Base-by-base conservation (phyloP, 495 filamentous ascomycete species). In the Aspergillus avenaceus region DNA sequence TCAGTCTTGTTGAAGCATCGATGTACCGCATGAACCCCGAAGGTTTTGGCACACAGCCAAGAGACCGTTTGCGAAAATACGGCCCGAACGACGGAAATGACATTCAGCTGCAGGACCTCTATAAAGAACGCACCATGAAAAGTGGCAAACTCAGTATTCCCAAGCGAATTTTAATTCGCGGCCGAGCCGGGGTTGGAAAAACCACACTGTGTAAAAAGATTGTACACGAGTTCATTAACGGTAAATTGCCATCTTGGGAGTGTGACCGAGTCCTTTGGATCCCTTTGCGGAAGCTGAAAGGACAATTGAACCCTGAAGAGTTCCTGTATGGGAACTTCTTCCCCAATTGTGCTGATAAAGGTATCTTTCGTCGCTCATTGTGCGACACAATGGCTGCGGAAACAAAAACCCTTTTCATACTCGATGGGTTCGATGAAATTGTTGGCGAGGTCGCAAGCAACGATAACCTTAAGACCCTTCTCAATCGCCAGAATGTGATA, bases 171-270 rank as follows among this genome's bases (percentile, higher is more conserved):
- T 46, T 72, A 42, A 75, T 75, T 45, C 60, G 61, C 18, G 72
- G 72, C 44, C 67, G 55, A 4, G 65, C 72, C 7, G 72, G 72
- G 31, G 63, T 72, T 7, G 70, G 70, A 11, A 75, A 75, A 55
- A 73, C 70, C 37, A 73, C 72, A n/a, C 50, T 73, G 19, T 73
- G 66, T 58, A 75, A 75, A 32, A 75, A 71, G 60, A 68, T 68
- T 31, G 51, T 73, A 37, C 41, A 57, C 22, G 45, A 59, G 9
- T 54, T 55, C 36, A 13, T 37, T 5, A 14, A 54, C 24, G 13
- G 18, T 23, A 3, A 31, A 3, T 13, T 54, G 12, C 71, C 66
- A 67, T 41, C 31, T 0, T 45, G 58, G 1, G 13, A 58, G 8
- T 72, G 69, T 48, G 64, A 72, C 52, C 59, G 63, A 19, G 32